phyloP scores from a whole-genome alignment of 2,329 filamentous ascomycete genomes.

The Sporothrix humicola region DNA sequence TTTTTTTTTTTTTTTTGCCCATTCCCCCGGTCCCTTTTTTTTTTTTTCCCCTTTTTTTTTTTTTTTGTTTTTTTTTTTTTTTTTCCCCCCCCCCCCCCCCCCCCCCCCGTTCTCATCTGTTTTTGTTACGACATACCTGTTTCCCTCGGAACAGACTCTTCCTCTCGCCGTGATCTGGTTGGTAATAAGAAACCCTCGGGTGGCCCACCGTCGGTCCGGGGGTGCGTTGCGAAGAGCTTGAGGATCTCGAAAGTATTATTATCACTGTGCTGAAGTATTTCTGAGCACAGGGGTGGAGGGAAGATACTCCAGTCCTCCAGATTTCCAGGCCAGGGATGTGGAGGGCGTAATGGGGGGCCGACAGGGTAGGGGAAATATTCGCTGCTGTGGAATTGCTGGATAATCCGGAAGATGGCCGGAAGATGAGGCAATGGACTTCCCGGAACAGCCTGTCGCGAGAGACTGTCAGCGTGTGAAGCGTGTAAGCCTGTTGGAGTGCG shows the following conservation, averaged over 20 bases:
- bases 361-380: background rate
- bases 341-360: background rate
- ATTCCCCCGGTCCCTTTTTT: too few species aligned
- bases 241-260: too few species aligned
- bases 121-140: background rate
- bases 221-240: background rate
- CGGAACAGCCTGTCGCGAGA: slow-evolving; percentile 8
- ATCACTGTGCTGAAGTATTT: too few species aligned
- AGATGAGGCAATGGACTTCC: background rate
- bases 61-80: background rate
- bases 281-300: background rate
- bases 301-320: background rate
- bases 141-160: background rate
- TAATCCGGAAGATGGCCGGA: slow-evolving; percentile 13
- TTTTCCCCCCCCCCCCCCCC: too few species aligned
- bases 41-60: background rate
- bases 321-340: too few species aligned
- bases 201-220: slow-evolving; percentile 6
- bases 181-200: slow-evolving; percentile 17
- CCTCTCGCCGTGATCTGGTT: slow-evolving; percentile 5
- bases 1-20: too few species aligned
- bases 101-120: too few species aligned
- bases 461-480: background rate
- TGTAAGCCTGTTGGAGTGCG: too few species aligned
- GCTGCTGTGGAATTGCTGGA: background rate